These are phyloP conservation scores for Sherardia arvensis DNA, from an alignment of 257 asterid genomes.

Conservation along the genomic window DNA sequence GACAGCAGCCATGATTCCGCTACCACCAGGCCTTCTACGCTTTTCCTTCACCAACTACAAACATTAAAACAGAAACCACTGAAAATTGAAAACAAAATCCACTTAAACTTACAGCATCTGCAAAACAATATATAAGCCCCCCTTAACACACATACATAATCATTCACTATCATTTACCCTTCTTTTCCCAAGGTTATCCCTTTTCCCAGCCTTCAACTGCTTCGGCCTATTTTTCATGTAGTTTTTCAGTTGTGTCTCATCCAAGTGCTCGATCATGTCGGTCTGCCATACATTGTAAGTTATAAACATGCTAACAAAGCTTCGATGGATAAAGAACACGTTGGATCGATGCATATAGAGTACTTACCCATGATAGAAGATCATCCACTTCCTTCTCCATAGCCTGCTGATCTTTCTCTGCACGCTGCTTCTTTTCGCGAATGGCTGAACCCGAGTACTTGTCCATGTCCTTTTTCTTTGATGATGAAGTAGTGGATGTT, in stretches of 20 bases:
- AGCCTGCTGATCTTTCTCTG: slow-evolving; percentile 1
- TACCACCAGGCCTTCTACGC: not conserved
- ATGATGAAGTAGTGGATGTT: not conserved
- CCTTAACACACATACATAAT: not conserved
- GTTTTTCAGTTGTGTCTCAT: not conserved
- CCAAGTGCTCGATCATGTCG: not conserved
- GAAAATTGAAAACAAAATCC: not conserved
- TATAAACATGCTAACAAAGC: not conserved
- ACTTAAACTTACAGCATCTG: not conserved
- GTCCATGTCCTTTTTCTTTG: slow-evolving; percentile 1
- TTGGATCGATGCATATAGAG: not conserved
- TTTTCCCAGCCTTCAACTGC: not conserved
- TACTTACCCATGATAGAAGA: slow-evolving; percentile 10
- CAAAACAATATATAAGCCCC: not conserved
- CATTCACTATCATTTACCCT: not conserved
- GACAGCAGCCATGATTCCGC: slow-evolving; percentile 1
- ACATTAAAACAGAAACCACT: not conserved
- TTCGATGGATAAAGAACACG: not conserved
- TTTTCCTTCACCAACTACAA: not conserved
- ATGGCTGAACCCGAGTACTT: not conserved
- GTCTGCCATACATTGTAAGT: not conserved
- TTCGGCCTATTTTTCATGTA: not conserved
- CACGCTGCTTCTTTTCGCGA: slow-evolving; percentile 1
- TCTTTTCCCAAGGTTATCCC: not conserved
- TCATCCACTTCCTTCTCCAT: slow-evolving; percentile 17